phyloP scores from a whole-genome alignment of 257 asterid species.

The Rubia yunnanensis region DNA sequence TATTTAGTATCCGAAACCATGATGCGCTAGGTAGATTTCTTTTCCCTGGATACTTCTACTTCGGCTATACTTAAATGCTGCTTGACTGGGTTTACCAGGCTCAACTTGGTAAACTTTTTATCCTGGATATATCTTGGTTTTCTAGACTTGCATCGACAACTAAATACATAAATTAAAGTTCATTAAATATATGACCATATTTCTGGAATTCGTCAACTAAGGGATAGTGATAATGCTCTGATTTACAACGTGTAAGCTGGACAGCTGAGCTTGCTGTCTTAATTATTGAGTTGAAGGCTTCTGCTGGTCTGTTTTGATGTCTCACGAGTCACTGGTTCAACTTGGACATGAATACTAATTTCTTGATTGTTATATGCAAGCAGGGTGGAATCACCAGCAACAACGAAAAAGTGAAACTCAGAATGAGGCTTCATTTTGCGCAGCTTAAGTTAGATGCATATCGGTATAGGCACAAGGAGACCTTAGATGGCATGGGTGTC shows the following conservation, averaged over 20 bases:
- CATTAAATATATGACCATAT: background rate
- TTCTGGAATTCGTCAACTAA: background rate
- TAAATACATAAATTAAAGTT: background rate
- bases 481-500: constrained; percentile 33
- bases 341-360: background rate
- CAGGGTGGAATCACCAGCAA: constrained; percentile 35
- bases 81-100: too few relatives aligned
- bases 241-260: background rate
- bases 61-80: background rate
- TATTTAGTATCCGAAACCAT: background rate
- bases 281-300: background rate
- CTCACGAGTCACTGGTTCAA: background rate
- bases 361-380: background rate
- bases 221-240: background rate
- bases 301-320: background rate
- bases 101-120: too few relatives aligned
- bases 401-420: constrained; percentile 45
- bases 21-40: background rate
- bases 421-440: constrained; percentile 54
- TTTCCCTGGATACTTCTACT: background rate
- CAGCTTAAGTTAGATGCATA: constrained; percentile 52
- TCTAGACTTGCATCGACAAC: background rate
- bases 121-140: background rate
- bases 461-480: constrained; percentile 36
- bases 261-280: background rate